Conservation (phyloP, 257 asterid species). For the Solanum dulcamara region DNA sequence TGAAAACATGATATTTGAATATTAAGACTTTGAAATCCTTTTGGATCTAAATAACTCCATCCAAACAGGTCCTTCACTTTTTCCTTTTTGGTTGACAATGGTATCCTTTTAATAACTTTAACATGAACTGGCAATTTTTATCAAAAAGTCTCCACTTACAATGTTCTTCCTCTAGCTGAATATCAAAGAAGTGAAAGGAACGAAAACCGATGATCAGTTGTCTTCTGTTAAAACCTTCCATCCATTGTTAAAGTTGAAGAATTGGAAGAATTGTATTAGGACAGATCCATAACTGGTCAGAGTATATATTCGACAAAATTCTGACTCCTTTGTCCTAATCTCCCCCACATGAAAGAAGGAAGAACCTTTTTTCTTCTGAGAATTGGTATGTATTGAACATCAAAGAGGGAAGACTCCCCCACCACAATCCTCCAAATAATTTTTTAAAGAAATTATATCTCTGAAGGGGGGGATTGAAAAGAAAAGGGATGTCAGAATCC, state of each 20-base stretch:
- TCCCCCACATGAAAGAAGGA: not conserved
- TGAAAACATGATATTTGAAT: not conserved
- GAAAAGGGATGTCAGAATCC: not conserved
- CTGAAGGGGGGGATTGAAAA: not conserved
- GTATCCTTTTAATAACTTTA: not conserved
- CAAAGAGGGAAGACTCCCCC: not conserved
- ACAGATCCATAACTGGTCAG: not conserved
- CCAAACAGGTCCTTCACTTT: too few species aligned
- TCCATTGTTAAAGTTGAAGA: not conserved
- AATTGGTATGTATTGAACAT: not conserved
- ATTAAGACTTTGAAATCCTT: not conserved
- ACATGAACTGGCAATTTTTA: not conserved
- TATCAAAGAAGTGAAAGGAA: not conserved
- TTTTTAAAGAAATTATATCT: not conserved
- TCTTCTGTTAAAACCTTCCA: not conserved
- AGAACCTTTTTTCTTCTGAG: not conserved
- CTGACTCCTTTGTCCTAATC: too few species aligned
- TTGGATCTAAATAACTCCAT: too few species aligned
- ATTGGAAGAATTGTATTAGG: not conserved
- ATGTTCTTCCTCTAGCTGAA: not conserved
- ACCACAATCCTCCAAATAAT: not conserved
- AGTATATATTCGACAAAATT: not conserved
- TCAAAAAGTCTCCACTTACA: not conserved
- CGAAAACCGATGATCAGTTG: not conserved
- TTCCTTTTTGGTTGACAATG: not conserved